Evolutionary conservation across 2,329 filamentous ascomycete species (phyloP), one percentile per base, ranked within the genome.

Genomic region (Pseudopyricularia javanii): DNA sequence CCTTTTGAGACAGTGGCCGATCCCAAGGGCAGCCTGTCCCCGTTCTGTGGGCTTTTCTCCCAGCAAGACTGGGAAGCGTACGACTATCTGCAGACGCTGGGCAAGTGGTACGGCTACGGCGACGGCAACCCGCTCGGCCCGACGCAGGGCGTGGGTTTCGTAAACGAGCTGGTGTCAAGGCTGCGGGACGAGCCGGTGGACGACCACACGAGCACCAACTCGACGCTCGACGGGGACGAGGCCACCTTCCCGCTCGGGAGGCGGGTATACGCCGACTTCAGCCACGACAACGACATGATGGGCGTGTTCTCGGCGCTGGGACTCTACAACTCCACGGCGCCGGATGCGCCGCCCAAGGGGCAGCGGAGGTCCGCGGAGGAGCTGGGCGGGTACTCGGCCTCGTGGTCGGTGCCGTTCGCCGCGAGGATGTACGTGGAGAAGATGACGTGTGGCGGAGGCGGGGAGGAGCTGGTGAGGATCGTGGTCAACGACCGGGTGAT

Each of bases 231-330:
- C 64, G 70, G 70, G 5, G 73, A 81, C 54, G 69, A 76, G 1
- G 63, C 67, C 7, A 91, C 86, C 0, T 96, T 95, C 61, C 90
- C 91, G 0, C 70, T 95, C 0, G 74, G 77, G 56, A 68, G 71
- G 45, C 70, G 69, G 11, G 69, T 95, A 1, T 96, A 94, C 62
- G 90, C 88, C 0, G 91, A 96, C 67, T 95, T 96, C 63, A 88
- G 83, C 57, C 91, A 96, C 67, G 91, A 96, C 68, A 95, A 94
- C 65, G 83, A 86, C 63, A 89, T 96, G 82, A 80, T 79, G 30
- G 77, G 78, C 7, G 80, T 94, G 7, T 86, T 86, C 63, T 82
- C 81, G 5, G 88, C 89, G 0, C 63, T 96, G 57, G 87, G 89
- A 0, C 70, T 95, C 26, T 95, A 89, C 68, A 86, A 90, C 59